Evolutionary conservation across 129 eudicot species (phyloP).

Genomic region (Chrysanthemum makinoi): DNA sequence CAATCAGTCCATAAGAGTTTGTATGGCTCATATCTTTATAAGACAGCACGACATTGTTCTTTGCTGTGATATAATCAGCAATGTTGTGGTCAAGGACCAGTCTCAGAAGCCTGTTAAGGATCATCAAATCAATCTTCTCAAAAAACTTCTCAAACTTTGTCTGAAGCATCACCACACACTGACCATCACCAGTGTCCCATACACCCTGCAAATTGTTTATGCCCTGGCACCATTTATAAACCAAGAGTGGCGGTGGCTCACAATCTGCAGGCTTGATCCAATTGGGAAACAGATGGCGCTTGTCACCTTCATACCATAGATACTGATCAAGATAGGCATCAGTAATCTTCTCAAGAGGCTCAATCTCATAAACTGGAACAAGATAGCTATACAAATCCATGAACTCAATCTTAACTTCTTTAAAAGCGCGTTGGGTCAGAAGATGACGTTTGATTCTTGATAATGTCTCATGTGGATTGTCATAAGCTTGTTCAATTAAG

Average conservation of each 20-base stretch:
- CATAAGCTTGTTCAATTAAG: conserved; percentile 98
- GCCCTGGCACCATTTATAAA: conserved; percentile 99
- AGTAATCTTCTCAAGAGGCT: conserved; percentile 97
- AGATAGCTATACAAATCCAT: conserved; percentile 96
- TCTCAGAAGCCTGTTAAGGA: conserved; percentile 95
- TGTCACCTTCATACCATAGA: conserved; percentile 99
- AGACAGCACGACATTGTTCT: conserved; percentile 90
- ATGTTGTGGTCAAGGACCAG: conserved; percentile 94
- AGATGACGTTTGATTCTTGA: conserved; percentile 96
- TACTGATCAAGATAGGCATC: conserved; percentile 97
- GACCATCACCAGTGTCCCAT: conserved; percentile 98
- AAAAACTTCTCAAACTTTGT: conserved; percentile 96
- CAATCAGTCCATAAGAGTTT: conserved; percentile 92
- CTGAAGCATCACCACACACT: conserved; percentile 99
- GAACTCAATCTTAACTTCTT: conserved; percentile 98
- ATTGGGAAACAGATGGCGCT: conserved; percentile 92
- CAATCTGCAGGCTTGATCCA: conserved; percentile 99
- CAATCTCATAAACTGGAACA: conserved; percentile 96
- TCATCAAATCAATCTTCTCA: conserved; percentile 92
- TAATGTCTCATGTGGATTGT: conserved; percentile 96
- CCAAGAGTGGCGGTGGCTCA: conserved; percentile 98
- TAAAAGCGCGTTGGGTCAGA: conserved; percentile 96
- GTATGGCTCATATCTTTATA: conserved; percentile 99
- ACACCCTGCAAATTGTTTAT: conserved; percentile 86
- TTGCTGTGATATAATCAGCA: conserved; percentile 99